phyloP scores from a whole-genome alignment of 176 grass and related monocot species.

The Oryza brachyantha region DNA sequence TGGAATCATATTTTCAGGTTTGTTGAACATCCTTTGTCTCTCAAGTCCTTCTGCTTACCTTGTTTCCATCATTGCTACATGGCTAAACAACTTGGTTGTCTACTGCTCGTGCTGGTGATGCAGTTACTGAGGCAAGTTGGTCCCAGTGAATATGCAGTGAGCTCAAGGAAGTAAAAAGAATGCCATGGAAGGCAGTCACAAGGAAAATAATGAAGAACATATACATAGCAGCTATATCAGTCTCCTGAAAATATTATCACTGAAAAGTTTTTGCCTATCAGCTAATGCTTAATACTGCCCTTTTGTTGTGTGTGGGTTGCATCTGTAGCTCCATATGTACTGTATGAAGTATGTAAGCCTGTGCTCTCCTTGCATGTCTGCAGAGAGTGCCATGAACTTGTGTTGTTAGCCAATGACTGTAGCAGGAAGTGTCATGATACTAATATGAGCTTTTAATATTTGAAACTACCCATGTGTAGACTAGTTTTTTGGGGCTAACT shows the following conservation, averaged over 20 bases:
- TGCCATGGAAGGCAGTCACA: constrained; percentile 1
- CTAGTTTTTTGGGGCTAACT: neutral
- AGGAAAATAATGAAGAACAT: neutral
- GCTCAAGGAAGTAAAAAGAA: constrained; percentile 46
- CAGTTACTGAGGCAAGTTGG: constrained; percentile 63
- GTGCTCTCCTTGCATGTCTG: neutral
- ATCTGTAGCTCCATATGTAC: constrained; percentile 2
- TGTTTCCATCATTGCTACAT: neutral
- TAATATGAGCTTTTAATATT: neutral
- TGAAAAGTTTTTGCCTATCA: constrained; percentile 31
- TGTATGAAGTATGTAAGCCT: neutral
- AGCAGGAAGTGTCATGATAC: constrained; percentile 13
- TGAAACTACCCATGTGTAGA: neutral
- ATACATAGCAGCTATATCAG: neutral
- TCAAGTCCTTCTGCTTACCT: neutral
- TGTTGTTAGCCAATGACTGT: neutral
- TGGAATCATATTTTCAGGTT: constrained; percentile 76
- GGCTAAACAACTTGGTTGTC: neutral
- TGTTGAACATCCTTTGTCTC: neutral
- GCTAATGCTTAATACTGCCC: neutral
- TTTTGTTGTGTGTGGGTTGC: constrained; percentile 12
- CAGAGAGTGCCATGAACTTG: neutral
- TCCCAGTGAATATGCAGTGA: constrained; percentile 31
- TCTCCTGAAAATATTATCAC: constrained; percentile 10
- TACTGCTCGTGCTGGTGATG: constrained; percentile 1